Base-by-base conservation (phyloP, 228 moss, liverwort and hornwort genomes). In the Sphagnum fallax region DNA sequence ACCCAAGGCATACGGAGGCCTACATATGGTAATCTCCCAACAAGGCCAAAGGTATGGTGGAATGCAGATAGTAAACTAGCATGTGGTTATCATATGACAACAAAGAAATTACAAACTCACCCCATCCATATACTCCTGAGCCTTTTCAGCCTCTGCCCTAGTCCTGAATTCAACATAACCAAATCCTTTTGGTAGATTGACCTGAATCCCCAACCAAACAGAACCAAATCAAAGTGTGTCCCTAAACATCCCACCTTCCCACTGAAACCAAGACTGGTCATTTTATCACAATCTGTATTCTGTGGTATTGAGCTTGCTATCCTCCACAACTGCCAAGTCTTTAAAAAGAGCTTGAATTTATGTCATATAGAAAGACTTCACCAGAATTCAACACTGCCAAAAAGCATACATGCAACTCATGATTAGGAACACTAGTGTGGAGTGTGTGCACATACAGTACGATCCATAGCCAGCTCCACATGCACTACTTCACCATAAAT, bases 401-500 rank as follows among this genome's bases (percentile, higher is more conserved):
- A 32, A 32, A 32, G 32, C 32, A 32, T 32, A 32, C 32, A 32
- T 1, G 32, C 32, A 32, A 32, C 32, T 32, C 32, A 32, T 32
- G 3, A 32, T 32, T 32, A 32, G 32, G 32, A 1, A 32, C 32
- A 32, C 32, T 32, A 32, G 32, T 32, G 32, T 32, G 2, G 32
- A 32, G 32, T 32, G 32, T 32, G 32, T 32, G 32, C 49, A 73
- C 83, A 75, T 89, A 92, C 98, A 78, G 81, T 87, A 63, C 98
- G 98, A 85, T 98, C 98, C 84, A 98, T 92, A 5, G 98, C 98
- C 61, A 98, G 94, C 87, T 98, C 98, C 77, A 98, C 98, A 58
- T 90, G 89, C 51, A 92, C 82, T 69, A 98, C 83, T 60, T 98
- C 98, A 50, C 98, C 98, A 86, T 92, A 98, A 74, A 77, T 88